phyloP scores from a whole-genome alignment of 2,329 filamentous ascomycete species.

The Fusarium proliferatum region DNA sequence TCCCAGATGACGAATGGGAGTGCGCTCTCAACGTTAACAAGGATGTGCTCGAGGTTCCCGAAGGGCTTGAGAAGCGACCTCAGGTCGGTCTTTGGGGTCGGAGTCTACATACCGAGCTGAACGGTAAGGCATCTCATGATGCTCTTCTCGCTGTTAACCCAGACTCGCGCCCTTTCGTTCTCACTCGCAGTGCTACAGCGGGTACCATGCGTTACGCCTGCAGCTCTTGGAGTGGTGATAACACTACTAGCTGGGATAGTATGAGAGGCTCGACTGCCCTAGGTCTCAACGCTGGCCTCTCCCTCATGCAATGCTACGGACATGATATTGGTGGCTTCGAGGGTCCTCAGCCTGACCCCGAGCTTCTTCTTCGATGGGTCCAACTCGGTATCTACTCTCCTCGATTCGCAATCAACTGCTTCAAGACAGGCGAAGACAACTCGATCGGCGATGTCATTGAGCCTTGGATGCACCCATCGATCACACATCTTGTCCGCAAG shows the following conservation, averaged over 20 bases:
- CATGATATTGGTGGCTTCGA: slow-evolving; percentile 83
- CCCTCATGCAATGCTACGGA: slow-evolving; percentile 75
- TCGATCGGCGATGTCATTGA: slow-evolving; percentile 78
- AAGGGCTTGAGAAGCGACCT: slow-evolving; percentile 53
- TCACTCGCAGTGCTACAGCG: slow-evolving; percentile 76
- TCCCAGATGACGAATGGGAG: slow-evolving; percentile 73
- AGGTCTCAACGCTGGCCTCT: slow-evolving; percentile 75
- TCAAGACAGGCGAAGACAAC: slow-evolving; percentile 77
- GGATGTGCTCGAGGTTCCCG: slow-evolving; percentile 50
- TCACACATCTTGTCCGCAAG: slow-evolving; percentile 69
- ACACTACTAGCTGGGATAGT: slow-evolving; percentile 77
- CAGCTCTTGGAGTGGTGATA: slow-evolving; percentile 81
- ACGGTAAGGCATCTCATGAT: slow-evolving; percentile 77
- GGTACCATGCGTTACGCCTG: slow-evolving; percentile 76
- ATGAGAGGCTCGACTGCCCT: slow-evolving; percentile 79
- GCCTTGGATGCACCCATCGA: slow-evolving; percentile 80
- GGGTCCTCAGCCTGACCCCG: slow-evolving; percentile 76
- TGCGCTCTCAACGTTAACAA: slow-evolving; percentile 61
- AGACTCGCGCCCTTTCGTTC: slow-evolving; percentile 71
- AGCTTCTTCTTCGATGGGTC: slow-evolving; percentile 78
- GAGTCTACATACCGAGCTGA: slow-evolving; percentile 75
- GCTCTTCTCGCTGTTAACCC: slow-evolving; percentile 70
- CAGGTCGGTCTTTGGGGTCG: slow-evolving; percentile 76
- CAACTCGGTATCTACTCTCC: slow-evolving; percentile 77
- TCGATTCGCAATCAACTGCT: slow-evolving; percentile 82